Percentiles rank a stretch among this genome's conserved stretches.
These are phyloP conservation scores for Kwoniella europaea DNA, from an alignment of 768 basidiomycete species.

Conservation along the genomic window DNA sequence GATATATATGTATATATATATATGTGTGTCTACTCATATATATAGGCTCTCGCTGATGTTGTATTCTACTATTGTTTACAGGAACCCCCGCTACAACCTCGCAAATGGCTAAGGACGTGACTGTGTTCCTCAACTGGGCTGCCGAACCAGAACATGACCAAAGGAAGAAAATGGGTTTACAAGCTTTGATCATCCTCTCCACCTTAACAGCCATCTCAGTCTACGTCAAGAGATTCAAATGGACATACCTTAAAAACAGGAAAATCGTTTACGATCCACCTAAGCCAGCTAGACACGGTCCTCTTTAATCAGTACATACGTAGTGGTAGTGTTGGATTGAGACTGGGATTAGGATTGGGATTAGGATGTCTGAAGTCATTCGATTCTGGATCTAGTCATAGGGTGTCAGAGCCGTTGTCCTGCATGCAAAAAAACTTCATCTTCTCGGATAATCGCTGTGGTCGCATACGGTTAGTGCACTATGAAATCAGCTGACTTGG, in stretches of 20 bases:
- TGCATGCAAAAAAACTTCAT: conserved; percentile 14
- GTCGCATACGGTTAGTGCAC: too few species aligned
- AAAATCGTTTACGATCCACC: conserved; percentile 67
- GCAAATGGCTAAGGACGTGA: conserved; percentile 99
- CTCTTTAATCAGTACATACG: conserved; percentile 11
- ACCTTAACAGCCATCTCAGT: conserved; percentile 76
- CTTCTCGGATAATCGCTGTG: conserved; percentile 8
- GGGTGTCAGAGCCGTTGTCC: not conserved
- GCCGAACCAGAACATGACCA: conserved; percentile 98
- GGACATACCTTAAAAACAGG: conserved; percentile 87
- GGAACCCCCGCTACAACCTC: conserved; percentile 94
- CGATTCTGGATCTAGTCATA: not conserved
- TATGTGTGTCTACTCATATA: too few species aligned
- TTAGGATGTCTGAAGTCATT: not conserved
- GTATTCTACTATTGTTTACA: conserved; percentile 48
- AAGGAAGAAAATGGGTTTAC: conserved; percentile 91
- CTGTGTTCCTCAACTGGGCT: conserved; percentile 93
- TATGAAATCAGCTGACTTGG: too few species aligned
- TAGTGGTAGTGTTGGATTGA: not conserved
- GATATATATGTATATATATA: too few species aligned
- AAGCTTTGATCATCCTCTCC: conserved; percentile 88
- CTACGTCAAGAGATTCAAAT: conserved; percentile 96
- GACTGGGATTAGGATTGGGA: not conserved
- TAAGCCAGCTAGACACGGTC: conserved; percentile 36
- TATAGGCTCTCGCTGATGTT: not conserved